These are phyloP conservation scores for Chytriomyces confervae DNA, from an alignment of 192 early-diverging fungal genomes.

Conservation along the genomic window DNA sequence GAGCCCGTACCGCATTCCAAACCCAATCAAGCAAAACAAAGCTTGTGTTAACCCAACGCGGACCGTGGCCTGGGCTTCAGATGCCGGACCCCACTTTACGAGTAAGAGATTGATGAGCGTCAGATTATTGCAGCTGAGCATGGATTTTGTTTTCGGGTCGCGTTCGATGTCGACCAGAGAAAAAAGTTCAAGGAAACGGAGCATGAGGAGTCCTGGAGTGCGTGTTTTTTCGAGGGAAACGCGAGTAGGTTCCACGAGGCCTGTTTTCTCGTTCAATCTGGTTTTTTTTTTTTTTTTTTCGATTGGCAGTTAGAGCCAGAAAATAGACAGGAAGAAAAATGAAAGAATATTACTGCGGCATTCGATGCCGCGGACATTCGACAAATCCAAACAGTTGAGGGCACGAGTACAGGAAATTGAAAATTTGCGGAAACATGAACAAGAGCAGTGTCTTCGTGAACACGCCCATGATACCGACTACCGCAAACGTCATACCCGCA, in stretches of 20 bases:
- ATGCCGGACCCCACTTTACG: slow-evolving; percentile 75
- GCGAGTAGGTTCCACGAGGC: slow-evolving; percentile 46
- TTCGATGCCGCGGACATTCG: slow-evolving; percentile 92
- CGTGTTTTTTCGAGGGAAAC: slow-evolving; percentile 41
- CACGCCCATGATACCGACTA: slow-evolving; percentile 92
- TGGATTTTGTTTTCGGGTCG: slow-evolving; percentile 45
- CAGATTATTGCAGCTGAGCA: slow-evolving; percentile 81
- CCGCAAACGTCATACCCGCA: slow-evolving; percentile 99
- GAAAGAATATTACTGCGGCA: slow-evolving; percentile 71
- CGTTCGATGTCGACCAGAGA: slow-evolving; percentile 61
- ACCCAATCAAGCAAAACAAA: slow-evolving; percentile 71
- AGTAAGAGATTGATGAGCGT: slow-evolving; percentile 92
- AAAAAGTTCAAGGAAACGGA: slow-evolving; percentile 59
- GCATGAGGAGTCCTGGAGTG: slow-evolving; percentile 58
- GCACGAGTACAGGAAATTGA: slow-evolving; percentile 95
- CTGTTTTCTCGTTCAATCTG: slow-evolving; percentile 51
- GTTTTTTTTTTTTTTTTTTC: neutral
- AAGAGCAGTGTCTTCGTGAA: slow-evolving; percentile 92
- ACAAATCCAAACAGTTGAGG: slow-evolving; percentile 95
- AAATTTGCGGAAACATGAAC: slow-evolving; percentile 94
- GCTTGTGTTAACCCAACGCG: slow-evolving; percentile 73
- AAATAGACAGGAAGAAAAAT: slow-evolving; percentile 6
- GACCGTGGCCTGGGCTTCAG: slow-evolving; percentile 60
- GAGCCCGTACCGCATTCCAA: slow-evolving; percentile 80
- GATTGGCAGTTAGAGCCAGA: slow-evolving; percentile 8